phyloP scores from a whole-genome alignment of 1,139 yeast species.

The Candida pseudocylindracea region DNA sequence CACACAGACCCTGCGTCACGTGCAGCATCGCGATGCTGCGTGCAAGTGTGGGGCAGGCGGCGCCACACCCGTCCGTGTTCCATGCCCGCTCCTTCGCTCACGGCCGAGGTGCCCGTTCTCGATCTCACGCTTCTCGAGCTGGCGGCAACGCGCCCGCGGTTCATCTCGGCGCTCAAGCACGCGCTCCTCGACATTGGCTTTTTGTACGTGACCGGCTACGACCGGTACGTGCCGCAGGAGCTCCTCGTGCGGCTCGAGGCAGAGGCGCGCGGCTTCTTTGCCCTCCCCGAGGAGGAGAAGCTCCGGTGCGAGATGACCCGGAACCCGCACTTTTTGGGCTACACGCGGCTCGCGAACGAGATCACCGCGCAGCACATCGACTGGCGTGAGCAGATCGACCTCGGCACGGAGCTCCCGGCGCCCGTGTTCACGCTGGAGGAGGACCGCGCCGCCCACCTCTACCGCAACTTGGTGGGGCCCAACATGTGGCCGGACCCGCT shows the following conservation, averaged over 20 bases:
- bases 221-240: constrained; percentile 12
- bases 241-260: constrained; percentile 17
- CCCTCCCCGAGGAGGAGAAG: constrained; percentile 28
- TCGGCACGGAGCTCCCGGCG: constrained; percentile 35
- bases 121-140: constrained; percentile 13
- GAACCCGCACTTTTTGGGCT: constrained; percentile 47
- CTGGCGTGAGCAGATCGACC: constrained; percentile 48
- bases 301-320: constrained; percentile 32
- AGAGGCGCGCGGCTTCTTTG: constrained; percentile 26
- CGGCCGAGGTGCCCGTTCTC: constrained; percentile 10
- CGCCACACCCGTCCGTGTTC: too few relatives aligned
- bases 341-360: constrained; percentile 43
- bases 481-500: constrained; percentile 32
- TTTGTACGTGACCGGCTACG: constrained; percentile 24
- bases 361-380: constrained; percentile 37
- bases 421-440: constrained; percentile 10
- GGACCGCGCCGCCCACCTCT: constrained; percentile 15
- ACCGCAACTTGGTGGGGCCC: constrained; percentile 42
- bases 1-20: too few relatives aligned
- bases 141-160: constrained; percentile 16
- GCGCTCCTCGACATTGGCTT: constrained; percentile 45
- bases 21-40: too few relatives aligned
- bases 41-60: too few relatives aligned
- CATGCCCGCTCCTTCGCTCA: too few relatives aligned
- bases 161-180: constrained; percentile 21